These are phyloP conservation scores for Acacia acuminata DNA, from an alignment of 306 rosid genomes.

Conservation along the genomic window DNA sequence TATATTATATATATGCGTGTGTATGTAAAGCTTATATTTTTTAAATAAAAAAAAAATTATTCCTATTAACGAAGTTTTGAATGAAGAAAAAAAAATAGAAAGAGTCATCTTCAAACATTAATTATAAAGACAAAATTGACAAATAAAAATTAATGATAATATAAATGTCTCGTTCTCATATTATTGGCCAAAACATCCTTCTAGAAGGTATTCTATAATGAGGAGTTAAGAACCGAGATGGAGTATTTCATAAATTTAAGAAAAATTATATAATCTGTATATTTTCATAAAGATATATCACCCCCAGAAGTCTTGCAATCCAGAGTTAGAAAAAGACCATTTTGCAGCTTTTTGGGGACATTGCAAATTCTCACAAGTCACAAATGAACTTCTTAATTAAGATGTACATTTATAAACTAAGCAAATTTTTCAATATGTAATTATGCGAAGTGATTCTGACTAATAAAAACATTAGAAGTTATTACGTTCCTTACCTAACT, in stretches of 20 bases:
- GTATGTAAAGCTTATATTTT: too few species aligned
- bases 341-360: background rate
- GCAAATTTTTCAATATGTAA: background rate
- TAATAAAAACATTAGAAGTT: background rate
- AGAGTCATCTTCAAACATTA: too few species aligned
- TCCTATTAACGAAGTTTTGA: too few species aligned
- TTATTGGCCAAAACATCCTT: too few species aligned
- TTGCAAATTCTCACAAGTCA: background rate
- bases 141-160: too few species aligned
- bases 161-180: too few species aligned
- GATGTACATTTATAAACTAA: background rate
- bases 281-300: background rate
- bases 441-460: background rate
- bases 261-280: background rate
- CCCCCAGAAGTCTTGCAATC: background rate
- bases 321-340: background rate
- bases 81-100: too few species aligned
- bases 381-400: background rate
- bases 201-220: too few species aligned
- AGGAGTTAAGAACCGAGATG: too few species aligned
- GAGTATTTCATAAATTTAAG: too few species aligned
- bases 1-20: rapidly evolving
- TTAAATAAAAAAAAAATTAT: too few species aligned
- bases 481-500: background rate
- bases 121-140: too few species aligned